Base-by-base conservation (phyloP, 75 land plant species). In the Adiantum capillusveneris region DNA sequence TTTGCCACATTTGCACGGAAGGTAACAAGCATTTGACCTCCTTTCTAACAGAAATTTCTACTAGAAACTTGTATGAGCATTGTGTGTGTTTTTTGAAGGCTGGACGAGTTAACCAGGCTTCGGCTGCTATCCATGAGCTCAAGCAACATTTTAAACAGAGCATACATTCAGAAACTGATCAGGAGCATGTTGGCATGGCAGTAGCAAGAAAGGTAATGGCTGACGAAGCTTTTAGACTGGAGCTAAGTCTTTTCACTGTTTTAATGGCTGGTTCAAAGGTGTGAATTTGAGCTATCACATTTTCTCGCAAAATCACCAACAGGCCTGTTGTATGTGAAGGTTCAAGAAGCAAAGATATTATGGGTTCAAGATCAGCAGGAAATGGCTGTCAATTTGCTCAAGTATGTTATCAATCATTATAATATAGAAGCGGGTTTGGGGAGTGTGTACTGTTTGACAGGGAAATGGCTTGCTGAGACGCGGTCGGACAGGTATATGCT, bases 381-480 rank as follows among this genome's bases (percentile, higher is more conserved):
- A 52, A 79, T 94, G 85, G 98, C 96, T 1, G 83, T 90, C 56
- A 86, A 70, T 70, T 84, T 94, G 50, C 77, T 78, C 41, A 77
- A 77, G 62, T 81, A 94, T 62, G 62, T 94, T 26, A 43, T 83
- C 25, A 62, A 77, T 52, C 65, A 80, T 41, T 69, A 67, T 31
- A 56, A 53, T 14, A 22, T 60, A 14, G 74, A 52, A 44, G 86
- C 74, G 34, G 83, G 74, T 25, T 60, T 79, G 24, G 74, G 81
- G 58, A 73, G 77, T 78, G 75, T 90, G 20, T 75, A 76, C 61
- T 81, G 96, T 43, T 75, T 89, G 37, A 79, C 85, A 63, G 98
- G 98, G 20, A 94, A 94, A 59, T 94, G 98, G 98, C 74, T 94
- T 52, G 91, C 98, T 43, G 85, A 94, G 70, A 86, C 84, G 56